Conservation (phyloP, 352 stramenopile genomes). For the Pythium coloratum region DNA sequence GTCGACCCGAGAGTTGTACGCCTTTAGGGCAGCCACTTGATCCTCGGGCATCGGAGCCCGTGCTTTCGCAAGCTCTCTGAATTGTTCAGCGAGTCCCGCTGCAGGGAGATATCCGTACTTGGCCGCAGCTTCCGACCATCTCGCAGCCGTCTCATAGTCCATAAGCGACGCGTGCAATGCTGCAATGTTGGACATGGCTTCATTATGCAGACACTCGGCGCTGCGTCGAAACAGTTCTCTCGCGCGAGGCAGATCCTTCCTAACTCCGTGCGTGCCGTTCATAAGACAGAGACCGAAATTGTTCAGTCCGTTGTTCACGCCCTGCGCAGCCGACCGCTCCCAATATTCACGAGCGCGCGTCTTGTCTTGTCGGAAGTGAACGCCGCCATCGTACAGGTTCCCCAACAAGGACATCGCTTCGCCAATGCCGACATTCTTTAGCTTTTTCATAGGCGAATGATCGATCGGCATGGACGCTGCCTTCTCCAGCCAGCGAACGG, state of each 20-base stretch:
- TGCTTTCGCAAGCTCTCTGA: background rate
- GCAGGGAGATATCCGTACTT: conserved; percentile 12
- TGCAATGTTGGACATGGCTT: conserved; percentile 10
- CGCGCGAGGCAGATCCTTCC: conserved; percentile 4
- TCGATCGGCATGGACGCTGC: background rate
- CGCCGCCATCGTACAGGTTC: background rate
- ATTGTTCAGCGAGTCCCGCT: background rate
- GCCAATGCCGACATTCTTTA: conserved; percentile 10
- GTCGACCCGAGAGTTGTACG: too few relatives aligned
- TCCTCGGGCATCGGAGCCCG: background rate
- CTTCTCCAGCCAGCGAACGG: conserved; percentile 9
- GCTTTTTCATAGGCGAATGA: background rate
- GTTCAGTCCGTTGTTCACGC: background rate
- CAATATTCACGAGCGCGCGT: background rate
- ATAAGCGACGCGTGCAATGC: background rate
- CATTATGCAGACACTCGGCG: conserved; percentile 9
- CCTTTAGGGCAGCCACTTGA: too few relatives aligned
- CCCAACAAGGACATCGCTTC: conserved; percentile 8
- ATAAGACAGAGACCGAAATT: background rate
- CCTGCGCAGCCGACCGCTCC: background rate
- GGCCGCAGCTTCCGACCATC: background rate
- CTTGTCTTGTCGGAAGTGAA: conserved; percentile 5
- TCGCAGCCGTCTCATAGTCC: conserved; percentile 7
- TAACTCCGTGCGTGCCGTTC: conserved; percentile 1
- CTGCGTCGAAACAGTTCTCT: conserved; percentile 15